Base-by-base conservation (phyloP, 352 stramenopile species). In the Phytophthora sansomeana region DNA sequence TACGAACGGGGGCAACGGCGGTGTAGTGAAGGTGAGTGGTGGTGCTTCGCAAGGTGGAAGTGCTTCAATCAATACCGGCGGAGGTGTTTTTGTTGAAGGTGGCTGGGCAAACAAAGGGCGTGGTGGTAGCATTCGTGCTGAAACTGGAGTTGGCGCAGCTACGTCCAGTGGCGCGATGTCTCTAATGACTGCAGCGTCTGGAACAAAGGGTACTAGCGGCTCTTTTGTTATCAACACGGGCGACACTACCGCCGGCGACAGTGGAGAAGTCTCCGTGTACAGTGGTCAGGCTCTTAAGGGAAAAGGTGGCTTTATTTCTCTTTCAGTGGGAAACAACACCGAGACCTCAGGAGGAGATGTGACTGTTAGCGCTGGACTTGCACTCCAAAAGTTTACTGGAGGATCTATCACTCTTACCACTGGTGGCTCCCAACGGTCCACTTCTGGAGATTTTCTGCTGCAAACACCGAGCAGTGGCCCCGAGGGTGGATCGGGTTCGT, bases 1-100 rank as follows among this genome's bases (percentile, higher is more conserved):
- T 53, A 85, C 73, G 2, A 83, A 95, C 63, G 91, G 92, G 46
- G 93, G 93, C 19, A 80, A 89, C 59, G 93, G 94, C n/a, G 95
- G 93, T 33, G 69, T 83, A n/a, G 75, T 98, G 13, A 81, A 89
- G 8, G 42, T 98, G 28, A 82, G 79, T 62, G 92, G 90, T 57
- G 93, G 95, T 55, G 83, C 81, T 41, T 87, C 85, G 26, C 70
- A 97, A 76, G 89, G 94, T 17, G 62, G 62, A 29, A 80, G 79
- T 16, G 87, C 63, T 30, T 43, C 72, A 52, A 46, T 66, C 50
- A 80, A 95, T 55, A 68, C 81, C 50, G 95, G 95, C 28, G 95
- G 94, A 41, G 63, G 78, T 33, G 57, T 97, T 13, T 70, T 73
- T 63, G 39, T 96, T 21, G 79, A 93, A 53, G 91, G 70, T 66